Evolutionary conservation across 1,284 basidiomycete genomes (phyloP), one percentile per base, ranked within the genome.

Genomic region (Coniophora puteana): DNA sequence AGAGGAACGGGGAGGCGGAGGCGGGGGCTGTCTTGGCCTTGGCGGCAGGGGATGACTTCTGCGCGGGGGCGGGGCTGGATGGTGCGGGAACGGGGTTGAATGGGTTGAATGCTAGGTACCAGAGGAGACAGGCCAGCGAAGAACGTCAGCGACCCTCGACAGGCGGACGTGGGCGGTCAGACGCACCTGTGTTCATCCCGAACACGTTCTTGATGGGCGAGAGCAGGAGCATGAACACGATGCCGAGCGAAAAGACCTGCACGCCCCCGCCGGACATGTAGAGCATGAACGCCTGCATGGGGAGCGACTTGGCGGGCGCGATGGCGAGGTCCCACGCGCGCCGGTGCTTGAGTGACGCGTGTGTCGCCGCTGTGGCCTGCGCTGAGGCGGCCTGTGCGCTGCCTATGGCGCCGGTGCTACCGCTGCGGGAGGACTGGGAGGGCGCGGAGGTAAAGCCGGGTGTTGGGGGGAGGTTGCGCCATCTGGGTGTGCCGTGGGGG

Each of bases 251-350:
- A 64, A 94, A 94, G 38, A 95, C 87, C 65, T 95, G 92, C 10
- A 94, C 84, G 32, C 90, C 89, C 20, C 89, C 84, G 29, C 92
- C 92, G 18, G 90, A 93, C 83, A 95, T 93, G 76, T 94, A 95
- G 31, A 95, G 74, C 92, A 95, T 94, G 68, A 95, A 87, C 2
- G 82, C 89, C 58, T 94, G 91, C 92, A 94, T 94, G 4, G 92
- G 92, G 17, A 95, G 73, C 10, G 82, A 81, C 63, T 94, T 93
- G 30, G 88, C 89, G 1, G 91, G 91, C 31, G 80, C 71, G 40
- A 86, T 75, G 27, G 91, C 91, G 39, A 92, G 69, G 49, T 93
- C 90, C 89, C 92, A 92, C 41, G 92, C 91, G 31, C 90, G 80
- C 54, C 79, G 82, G 49, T 83, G 75, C 59, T 91, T 91, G 47